Evolutionary conservation across 2,329 filamentous ascomycete species (phyloP), one percentile per base, ranked within the genome.

Genomic region (Stachybotrys echinatus): DNA sequence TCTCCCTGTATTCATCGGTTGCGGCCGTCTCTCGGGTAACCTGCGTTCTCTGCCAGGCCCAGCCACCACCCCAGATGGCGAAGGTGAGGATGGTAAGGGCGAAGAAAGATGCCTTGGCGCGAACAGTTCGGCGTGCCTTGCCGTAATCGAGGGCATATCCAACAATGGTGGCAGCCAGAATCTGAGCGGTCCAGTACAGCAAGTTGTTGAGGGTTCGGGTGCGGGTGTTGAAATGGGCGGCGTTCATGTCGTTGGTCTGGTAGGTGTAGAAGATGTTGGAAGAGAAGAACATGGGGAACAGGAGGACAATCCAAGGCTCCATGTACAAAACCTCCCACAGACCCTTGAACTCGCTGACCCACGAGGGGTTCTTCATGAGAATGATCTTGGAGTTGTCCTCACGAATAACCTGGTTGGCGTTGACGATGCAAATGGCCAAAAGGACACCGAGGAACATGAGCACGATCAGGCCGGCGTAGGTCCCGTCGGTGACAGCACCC

Each of bases 401-500:
- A 53, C 91, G 89, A 56, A 88, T 73, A 54, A 96, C 80, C 49
- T 83, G 79, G 58, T 80, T 80, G 37, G 88, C 87, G 60, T 94
- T 83, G 60, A 83, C 83, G 4, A 95, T 78, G 39, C 77, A 73
- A 61, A 88, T 82, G 23, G 87, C 81, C 2, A 95, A 73, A 14
- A 81, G 58, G 53, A 88, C 88, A 43, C 89, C 89, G 43, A 79
- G 57, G 48, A 87, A 75, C 74, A 91, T 94, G 58, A 95, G 81
- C n/a, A 94, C 77, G 55, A 95, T 83, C 72, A 95, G 94, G 39
- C 85, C 90, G 50, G 92, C 83, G 61, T 95, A 95, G n/a, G 90
- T 95, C 49, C 88, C 89, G 59, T 92, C 86, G 44, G 70, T 82
- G 51, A 88, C 85, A 14, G 73, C 72, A 44, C 67, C 66, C 51